phyloP scores from a whole-genome alignment of 352 stramenopile genomes.

The Phytophthora crassamura region DNA sequence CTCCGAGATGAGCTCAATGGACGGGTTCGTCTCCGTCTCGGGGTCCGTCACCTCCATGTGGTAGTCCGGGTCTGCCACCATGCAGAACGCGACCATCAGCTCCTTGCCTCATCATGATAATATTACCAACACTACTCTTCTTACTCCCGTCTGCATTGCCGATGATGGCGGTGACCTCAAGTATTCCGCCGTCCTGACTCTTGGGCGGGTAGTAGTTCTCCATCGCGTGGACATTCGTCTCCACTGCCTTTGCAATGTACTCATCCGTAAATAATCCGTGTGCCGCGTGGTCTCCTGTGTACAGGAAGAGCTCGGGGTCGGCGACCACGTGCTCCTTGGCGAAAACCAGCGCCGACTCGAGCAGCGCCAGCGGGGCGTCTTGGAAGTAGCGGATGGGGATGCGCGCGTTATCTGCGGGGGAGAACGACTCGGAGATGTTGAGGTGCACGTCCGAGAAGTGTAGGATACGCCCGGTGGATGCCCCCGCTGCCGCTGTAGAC shows the following conservation, averaged over 20 bases:
- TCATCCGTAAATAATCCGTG: conserved; percentile 70
- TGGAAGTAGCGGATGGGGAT: conserved; percentile 57
- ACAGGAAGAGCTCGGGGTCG: conserved; percentile 77
- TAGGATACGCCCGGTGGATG: conserved; percentile 51
- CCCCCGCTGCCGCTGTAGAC: conserved; percentile 3
- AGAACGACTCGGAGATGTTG: conserved; percentile 65
- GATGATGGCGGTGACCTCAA: conserved; percentile 78
- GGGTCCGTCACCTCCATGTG: conserved; percentile 84
- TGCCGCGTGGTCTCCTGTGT: conserved; percentile 80
- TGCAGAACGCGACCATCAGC: conserved; percentile 10
- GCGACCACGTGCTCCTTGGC: conserved; percentile 61
- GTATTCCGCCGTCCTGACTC: conserved; percentile 13
- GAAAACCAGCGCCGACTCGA: conserved; percentile 75
- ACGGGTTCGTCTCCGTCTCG: conserved; percentile 55
- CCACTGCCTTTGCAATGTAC: conserved; percentile 66
- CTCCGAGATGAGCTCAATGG: conserved; percentile 66
- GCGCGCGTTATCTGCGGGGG: conserved; percentile 39
- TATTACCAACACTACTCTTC: neutral
- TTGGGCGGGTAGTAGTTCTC: conserved; percentile 72
- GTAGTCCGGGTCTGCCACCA: conserved; percentile 74
- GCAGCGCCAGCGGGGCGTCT: conserved; percentile 61
- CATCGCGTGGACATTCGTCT: conserved; percentile 70
- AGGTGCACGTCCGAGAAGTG: conserved; percentile 90
- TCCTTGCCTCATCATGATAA: neutral
- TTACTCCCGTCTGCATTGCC: conserved; percentile 83